Conservation (phyloP, 1,284 basidiomycete genomes). For the Limonomyces culmigenus region DNA sequence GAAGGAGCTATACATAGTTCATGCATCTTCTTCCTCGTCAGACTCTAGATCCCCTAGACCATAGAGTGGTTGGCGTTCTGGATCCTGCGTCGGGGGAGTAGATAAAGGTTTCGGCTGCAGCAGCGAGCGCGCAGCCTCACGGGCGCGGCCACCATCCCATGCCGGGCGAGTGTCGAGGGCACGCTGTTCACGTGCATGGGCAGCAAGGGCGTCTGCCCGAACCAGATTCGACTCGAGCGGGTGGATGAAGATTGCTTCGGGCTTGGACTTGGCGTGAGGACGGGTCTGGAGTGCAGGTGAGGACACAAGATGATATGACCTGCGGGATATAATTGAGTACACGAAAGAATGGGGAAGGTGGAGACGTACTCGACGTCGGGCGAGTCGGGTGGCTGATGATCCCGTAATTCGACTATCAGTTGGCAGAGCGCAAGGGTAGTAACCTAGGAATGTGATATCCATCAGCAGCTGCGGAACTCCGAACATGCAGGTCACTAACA, state of each 20-base stretch:
- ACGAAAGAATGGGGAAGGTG: neutral
- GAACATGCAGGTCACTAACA: neutral
- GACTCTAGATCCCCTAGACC: too few relatives aligned
- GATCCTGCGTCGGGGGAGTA: too few relatives aligned
- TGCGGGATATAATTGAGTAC: neutral
- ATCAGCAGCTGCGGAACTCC: neutral
- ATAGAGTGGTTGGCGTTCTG: too few relatives aligned
- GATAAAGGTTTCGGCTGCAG: too few relatives aligned
- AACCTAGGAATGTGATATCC: neutral
- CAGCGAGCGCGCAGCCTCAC: too few relatives aligned
- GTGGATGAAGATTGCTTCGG: conserved; percentile 41
- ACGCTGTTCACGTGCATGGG: too few relatives aligned
- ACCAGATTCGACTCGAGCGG: conserved; percentile 42
- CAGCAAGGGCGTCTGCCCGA: conserved; percentile 42
- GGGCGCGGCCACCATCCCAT: too few relatives aligned
- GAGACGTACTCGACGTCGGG: neutral
- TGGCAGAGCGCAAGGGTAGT: neutral
- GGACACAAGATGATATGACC: neutral
- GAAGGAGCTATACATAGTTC: too few relatives aligned
- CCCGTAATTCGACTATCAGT: neutral
- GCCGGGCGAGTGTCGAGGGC: too few relatives aligned
- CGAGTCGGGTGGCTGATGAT: neutral
- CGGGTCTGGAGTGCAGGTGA: conserved; percentile 12
- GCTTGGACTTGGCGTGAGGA: conserved; percentile 33
- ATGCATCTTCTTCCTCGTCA: too few relatives aligned